Conservation (phyloP, 495 filamentous ascomycete genomes). For the Letharia lupina region DNA sequence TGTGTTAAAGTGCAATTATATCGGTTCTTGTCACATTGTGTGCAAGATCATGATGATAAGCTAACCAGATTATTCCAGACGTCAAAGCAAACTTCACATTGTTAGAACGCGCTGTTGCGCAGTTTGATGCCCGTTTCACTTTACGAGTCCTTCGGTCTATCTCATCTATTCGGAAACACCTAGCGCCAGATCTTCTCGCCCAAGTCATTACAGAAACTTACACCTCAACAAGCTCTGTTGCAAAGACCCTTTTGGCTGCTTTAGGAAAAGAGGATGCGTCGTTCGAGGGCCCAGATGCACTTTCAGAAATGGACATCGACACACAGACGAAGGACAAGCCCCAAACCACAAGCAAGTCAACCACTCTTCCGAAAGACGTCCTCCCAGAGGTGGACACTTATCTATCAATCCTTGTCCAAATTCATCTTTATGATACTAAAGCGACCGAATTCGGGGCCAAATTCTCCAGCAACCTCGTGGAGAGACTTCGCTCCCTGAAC, state of each 20-base stretch:
- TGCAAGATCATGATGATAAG: slow-evolving; percentile 5
- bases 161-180: slow-evolving; percentile 85
- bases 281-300: slow-evolving; percentile 44
- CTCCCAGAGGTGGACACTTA: slow-evolving; percentile 91
- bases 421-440: slow-evolving; percentile 79
- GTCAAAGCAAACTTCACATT: slow-evolving; percentile 90
- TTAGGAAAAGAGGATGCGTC: slow-evolving; percentile 55
- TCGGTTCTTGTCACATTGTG: background rate
- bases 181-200: slow-evolving; percentile 70
- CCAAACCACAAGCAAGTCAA: slow-evolving; percentile 27
- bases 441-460: slow-evolving; percentile 66
- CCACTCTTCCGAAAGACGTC: slow-evolving; percentile 50
- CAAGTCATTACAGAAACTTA: slow-evolving; percentile 78
- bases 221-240: slow-evolving; percentile 52
- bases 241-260: slow-evolving; percentile 59
- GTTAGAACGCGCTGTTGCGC: slow-evolving; percentile 80
- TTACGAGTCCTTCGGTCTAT: slow-evolving; percentile 89
- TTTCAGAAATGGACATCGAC: slow-evolving; percentile 72
- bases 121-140: slow-evolving; percentile 93
- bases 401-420: slow-evolving; percentile 79
- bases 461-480: slow-evolving; percentile 73
- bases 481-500: slow-evolving; percentile 79
- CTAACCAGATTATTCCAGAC: slow-evolving; percentile 44
- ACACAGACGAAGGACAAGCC: slow-evolving; percentile 46
- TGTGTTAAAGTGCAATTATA: slow-evolving; percentile 6